phyloP scores from a whole-genome alignment of 139 green algal species.

The Chlorella sorokiniana region DNA sequence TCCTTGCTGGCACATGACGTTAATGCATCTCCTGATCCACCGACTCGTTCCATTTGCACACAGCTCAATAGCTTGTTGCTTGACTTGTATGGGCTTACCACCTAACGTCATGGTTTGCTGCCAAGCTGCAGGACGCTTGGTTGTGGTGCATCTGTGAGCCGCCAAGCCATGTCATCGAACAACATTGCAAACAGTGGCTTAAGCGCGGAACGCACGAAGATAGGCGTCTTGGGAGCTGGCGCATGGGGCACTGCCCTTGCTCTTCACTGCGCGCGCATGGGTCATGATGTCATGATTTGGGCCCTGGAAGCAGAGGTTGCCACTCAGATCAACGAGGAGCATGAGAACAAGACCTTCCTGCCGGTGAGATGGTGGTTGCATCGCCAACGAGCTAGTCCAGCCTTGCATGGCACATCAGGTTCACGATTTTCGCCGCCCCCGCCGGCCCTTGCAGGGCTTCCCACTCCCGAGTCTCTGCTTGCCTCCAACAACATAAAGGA shows the following conservation, averaged over 20 bases:
- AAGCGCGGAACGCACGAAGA: constrained; percentile 25
- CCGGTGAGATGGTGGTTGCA: no score
- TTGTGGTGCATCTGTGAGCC: no score
- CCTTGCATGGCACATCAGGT: neutral
- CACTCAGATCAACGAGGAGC: constrained; percentile 63
- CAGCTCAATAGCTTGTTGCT: no score
- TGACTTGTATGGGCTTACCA: no score
- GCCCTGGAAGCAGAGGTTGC: constrained; percentile 69
- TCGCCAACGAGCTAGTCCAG: no score
- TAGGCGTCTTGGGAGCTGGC: constrained; percentile 75
- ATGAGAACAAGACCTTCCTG: constrained; percentile 70
- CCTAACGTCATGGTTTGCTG: no score
- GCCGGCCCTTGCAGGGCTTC: constrained; percentile 43
- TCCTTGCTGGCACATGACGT: neutral
- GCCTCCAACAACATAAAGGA: constrained; percentile 56
- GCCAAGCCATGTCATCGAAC: neutral
- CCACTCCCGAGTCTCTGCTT: constrained; percentile 54
- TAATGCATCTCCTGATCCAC: neutral
- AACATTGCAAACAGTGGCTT: neutral
- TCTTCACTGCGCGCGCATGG: constrained; percentile 66
- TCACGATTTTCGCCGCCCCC: no score
- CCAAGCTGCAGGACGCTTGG: no score
- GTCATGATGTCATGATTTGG: constrained; percentile 74
- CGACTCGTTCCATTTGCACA: no score
- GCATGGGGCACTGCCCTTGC: constrained; percentile 83